Conservation (phyloP, 2,329 filamentous ascomycete genomes). For the Geosmithia flava region DNA sequence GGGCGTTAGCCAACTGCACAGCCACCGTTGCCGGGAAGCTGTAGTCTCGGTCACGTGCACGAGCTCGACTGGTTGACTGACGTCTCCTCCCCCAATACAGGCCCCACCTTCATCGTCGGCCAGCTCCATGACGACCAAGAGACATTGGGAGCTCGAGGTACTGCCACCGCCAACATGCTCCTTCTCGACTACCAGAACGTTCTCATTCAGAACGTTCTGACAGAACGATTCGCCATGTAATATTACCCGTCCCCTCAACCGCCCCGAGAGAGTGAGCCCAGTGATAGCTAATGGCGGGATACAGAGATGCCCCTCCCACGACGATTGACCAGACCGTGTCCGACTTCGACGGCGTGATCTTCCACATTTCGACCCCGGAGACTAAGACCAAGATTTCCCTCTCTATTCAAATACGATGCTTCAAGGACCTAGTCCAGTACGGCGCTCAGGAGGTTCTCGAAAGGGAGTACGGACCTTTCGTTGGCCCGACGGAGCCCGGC, state of each 20-base stretch:
- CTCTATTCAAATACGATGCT: conserved; percentile 92
- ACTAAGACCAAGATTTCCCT: conserved; percentile 88
- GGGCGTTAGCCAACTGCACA: neutral
- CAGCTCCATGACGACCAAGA: conserved; percentile 15
- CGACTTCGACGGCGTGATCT: conserved; percentile 97
- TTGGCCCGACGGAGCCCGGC: conserved; percentile 73
- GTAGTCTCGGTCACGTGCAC: conserved; percentile 17
- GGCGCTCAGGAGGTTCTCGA: conserved; percentile 85
- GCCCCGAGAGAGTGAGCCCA: neutral
- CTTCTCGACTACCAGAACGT: conserved; percentile 99
- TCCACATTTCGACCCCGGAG: conserved; percentile 95
- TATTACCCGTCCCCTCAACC: neutral
- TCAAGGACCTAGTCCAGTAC: conserved; percentile 80
- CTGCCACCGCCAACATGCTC: conserved; percentile 49
- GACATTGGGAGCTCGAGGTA: conserved; percentile 1
- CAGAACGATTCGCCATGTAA: conserved; percentile 86
- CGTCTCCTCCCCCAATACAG: conserved; percentile 13
- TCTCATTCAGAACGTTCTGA: conserved; percentile 90
- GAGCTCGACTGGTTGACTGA: conserved; percentile 10
- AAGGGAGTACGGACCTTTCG: conserved; percentile 89
- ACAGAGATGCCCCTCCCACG: conserved; percentile 60
- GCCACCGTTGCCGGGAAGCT: neutral
- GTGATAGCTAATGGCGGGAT: conserved; percentile 20
- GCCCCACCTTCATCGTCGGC: conserved; percentile 28
- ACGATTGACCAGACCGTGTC: conserved; percentile 97